phyloP scores from a whole-genome alignment of 2,329 filamentous ascomycete species.

The Fusarium praegraminearum region DNA sequence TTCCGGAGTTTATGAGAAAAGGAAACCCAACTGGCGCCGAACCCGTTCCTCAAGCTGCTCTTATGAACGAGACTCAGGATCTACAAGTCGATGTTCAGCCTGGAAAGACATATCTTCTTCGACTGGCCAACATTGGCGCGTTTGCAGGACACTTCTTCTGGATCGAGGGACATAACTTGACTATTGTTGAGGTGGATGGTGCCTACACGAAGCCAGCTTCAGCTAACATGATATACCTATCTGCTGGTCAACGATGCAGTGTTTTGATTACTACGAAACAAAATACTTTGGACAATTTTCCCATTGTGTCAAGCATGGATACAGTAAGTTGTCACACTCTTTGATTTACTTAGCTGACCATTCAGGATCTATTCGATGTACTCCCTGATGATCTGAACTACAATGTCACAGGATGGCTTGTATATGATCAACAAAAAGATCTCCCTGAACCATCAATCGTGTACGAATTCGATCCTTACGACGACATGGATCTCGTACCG shows the following conservation, averaged over 20 bases:
- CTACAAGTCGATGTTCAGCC: constrained; percentile 70
- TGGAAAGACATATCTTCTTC: constrained; percentile 65
- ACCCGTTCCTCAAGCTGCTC: constrained; percentile 74
- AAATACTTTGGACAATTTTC: constrained; percentile 70
- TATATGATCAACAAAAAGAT: constrained; percentile 63
- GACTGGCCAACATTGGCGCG: constrained; percentile 74
- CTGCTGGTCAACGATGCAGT: constrained; percentile 74
- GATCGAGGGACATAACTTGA: constrained; percentile 75
- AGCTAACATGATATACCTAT: constrained; percentile 73
- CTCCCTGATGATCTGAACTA: constrained; percentile 76
- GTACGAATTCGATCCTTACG: constrained; percentile 73
- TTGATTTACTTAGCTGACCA: constrained; percentile 15
- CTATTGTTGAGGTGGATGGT: constrained; percentile 79
- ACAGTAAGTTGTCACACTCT: constrained; percentile 56
- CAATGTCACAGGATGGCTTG: constrained; percentile 74
- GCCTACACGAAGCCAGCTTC: constrained; percentile 72
- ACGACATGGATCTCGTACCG: constrained; percentile 79
- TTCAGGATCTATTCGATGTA: constrained; percentile 72
- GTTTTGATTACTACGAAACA: constrained; percentile 73
- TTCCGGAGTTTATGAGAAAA: constrained; percentile 63
- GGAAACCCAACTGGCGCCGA: constrained; percentile 69
- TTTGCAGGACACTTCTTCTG: constrained; percentile 76
- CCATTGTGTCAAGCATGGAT: constrained; percentile 78
- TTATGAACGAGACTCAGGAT: constrained; percentile 78
- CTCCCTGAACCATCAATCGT: constrained; percentile 66